These are phyloP conservation scores for Cucurbita ficifolia DNA, from an alignment of 306 rosid genomes.

Conservation along the genomic window DNA sequence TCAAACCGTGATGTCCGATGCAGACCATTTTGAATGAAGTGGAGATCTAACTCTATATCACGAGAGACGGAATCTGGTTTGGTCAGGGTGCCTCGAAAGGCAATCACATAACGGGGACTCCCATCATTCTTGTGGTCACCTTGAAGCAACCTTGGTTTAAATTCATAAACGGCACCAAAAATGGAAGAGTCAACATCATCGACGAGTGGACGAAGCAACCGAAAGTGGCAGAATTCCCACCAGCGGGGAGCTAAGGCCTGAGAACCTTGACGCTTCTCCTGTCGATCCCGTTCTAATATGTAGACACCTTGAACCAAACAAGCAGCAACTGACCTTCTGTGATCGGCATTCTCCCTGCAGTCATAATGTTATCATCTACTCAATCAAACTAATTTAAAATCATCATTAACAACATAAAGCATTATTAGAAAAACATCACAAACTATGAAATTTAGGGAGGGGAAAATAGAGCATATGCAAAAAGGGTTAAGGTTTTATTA, in stretches of 20 bases:
- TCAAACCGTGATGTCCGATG: conserved; percentile 68
- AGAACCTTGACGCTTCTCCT: conserved; percentile 42
- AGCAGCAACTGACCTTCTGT: conserved; percentile 71
- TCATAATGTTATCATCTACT: background rate
- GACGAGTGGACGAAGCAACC: conserved; percentile 39
- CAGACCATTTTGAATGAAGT: conserved; percentile 45
- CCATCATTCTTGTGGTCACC: conserved; percentile 26
- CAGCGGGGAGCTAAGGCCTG: conserved; percentile 71
- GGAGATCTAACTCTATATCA: conserved; percentile 57
- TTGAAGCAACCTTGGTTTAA: conserved; percentile 39
- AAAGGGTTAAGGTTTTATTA: background rate
- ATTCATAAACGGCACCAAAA: conserved; percentile 76
- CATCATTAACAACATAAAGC: background rate
- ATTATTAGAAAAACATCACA: background rate
- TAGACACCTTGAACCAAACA: conserved; percentile 90
- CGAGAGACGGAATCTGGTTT: conserved; percentile 41
- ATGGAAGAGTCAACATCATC: conserved; percentile 72
- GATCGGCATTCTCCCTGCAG: conserved; percentile 50
- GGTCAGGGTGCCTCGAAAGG: conserved; percentile 69
- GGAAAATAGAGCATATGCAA: background rate
- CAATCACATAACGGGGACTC: conserved; percentile 58
- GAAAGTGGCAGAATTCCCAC: conserved; percentile 78
- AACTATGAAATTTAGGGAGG: background rate
- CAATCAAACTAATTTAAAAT: background rate
- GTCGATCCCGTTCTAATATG: conserved; percentile 63